A percentile compares a stretch with the other conserved stretches of the same genome.
Conservation (phyloP, 2,329 filamentous ascomycete genomes). For the Penicillium sp. region DNA sequence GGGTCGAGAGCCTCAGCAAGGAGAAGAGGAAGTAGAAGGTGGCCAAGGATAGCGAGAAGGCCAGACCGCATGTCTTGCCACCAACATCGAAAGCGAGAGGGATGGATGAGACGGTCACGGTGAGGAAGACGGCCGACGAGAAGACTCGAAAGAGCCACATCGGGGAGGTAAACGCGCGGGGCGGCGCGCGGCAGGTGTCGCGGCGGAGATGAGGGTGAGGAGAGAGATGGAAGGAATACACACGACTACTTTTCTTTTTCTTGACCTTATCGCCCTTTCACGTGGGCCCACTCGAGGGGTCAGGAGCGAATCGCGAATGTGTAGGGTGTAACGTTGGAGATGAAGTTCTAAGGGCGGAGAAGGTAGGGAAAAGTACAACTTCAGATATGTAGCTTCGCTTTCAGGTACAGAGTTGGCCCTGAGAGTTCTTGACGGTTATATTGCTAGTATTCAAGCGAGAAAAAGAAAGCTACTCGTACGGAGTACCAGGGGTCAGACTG, state of each 20-base stretch:
- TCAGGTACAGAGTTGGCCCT: neutral
- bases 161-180: slow-evolving; percentile 33
- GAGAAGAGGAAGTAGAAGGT: slow-evolving; percentile 89
- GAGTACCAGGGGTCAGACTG: slow-evolving; percentile 6
- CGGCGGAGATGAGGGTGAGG: neutral
- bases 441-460: neutral
- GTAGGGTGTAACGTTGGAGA: neutral
- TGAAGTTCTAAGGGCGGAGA: neutral
- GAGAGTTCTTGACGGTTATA: neutral
- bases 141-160: slow-evolving; percentile 82
- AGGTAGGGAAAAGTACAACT: neutral
- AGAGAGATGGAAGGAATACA: slow-evolving; percentile 11
- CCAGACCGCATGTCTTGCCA: slow-evolving; percentile 86
- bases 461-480: neutral
- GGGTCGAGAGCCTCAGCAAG: slow-evolving; percentile 70
- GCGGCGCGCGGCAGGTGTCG: slow-evolving; percentile 12
- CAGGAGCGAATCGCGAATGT: neutral
- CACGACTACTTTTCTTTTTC: slow-evolving; percentile 19
- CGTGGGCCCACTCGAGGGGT: slow-evolving; percentile 9
- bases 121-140: slow-evolving; percentile 77
- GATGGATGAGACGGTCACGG: slow-evolving; percentile 90
- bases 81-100: slow-evolving; percentile 97
- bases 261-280: slow-evolving; percentile 17
- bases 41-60: slow-evolving; percentile 84
- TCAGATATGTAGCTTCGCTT: neutral